A percentile compares a stretch with the other conserved stretches of the same genome.
phyloP scores from a whole-genome alignment of 495 filamentous ascomycete genomes.

The Venustampulla echinocandica region DNA sequence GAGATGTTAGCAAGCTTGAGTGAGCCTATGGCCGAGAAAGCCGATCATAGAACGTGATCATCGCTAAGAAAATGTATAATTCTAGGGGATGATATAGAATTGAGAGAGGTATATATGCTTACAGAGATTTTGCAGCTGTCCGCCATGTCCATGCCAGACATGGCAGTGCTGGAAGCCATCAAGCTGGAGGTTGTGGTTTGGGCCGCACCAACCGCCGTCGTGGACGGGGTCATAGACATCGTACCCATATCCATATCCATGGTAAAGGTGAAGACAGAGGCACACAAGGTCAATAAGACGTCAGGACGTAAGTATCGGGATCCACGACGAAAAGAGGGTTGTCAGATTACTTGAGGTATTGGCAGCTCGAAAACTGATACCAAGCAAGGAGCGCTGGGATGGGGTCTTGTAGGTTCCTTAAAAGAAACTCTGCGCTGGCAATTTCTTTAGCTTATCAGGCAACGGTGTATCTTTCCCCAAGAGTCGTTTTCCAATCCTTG shows the following conservation, averaged over 20 bases:
- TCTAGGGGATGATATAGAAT: not conserved
- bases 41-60: too few species aligned
- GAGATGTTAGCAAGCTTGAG: too few species aligned
- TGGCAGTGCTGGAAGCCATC: not conserved
- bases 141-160: not conserved
- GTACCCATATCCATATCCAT: not conserved
- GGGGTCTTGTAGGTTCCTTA: too few species aligned
- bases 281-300: not conserved
- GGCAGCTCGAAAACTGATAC: too few species aligned
- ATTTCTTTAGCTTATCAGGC: too few species aligned
- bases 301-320: too few species aligned
- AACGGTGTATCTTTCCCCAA: too few species aligned
- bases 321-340: too few species aligned
- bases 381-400: too few species aligned
- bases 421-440: too few species aligned
- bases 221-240: not conserved
- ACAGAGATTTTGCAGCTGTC: constrained; percentile 1
- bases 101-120: not conserved
- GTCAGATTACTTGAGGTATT: too few species aligned
- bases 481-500: not conserved
- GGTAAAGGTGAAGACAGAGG: not conserved
- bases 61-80: not conserved
- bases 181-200: not conserved
- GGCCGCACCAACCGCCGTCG: not conserved
- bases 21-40: too few species aligned